Conservation (phyloP, 495 filamentous ascomycete genomes). For the Corynascus novoguineensis region DNA sequence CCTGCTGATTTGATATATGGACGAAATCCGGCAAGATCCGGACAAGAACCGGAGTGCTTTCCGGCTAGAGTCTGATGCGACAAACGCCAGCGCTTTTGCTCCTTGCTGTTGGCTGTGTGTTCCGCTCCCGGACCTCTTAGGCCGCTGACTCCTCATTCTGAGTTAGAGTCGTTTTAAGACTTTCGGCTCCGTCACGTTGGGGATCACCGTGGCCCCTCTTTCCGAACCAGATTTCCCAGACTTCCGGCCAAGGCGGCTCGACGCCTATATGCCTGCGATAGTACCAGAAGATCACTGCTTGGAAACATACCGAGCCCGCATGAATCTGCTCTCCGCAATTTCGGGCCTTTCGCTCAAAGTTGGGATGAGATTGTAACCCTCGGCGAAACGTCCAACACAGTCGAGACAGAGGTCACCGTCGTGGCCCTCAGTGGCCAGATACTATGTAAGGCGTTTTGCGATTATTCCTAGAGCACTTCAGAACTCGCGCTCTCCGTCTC, state of each 20-base stretch:
- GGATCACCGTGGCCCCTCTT: conserved; percentile 18
- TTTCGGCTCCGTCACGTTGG: conserved; percentile 10
- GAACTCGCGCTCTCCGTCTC: neutral
- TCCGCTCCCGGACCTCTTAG: conserved; percentile 7
- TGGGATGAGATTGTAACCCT: neutral
- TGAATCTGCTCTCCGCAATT: neutral
- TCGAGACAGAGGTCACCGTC: neutral
- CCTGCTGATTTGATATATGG: neutral
- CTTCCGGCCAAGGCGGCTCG: neutral
- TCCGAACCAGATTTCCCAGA: conserved; percentile 7
- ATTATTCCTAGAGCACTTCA: too few species aligned
- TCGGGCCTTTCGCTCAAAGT: neutral
- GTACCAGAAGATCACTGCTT: conserved; percentile 18
- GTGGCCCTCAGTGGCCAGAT: neutral
- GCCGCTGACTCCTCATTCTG: neutral
- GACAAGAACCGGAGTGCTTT: neutral
- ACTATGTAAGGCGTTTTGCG: too few species aligned
- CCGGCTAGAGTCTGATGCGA: neutral
- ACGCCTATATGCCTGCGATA: conserved; percentile 14
- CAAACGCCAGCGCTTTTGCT: neutral
- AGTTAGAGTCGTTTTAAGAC: conserved; percentile 15
- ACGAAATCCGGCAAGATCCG: neutral
- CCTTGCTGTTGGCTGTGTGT: neutral
- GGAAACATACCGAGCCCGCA: conserved; percentile 12
- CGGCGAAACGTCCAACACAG: neutral